Percentiles rank a stretch among this genome's conserved stretches.
These are phyloP conservation scores for Penicillium crystallinum DNA, from an alignment of 495 filamentous ascomycete species.

Conservation along the genomic window DNA sequence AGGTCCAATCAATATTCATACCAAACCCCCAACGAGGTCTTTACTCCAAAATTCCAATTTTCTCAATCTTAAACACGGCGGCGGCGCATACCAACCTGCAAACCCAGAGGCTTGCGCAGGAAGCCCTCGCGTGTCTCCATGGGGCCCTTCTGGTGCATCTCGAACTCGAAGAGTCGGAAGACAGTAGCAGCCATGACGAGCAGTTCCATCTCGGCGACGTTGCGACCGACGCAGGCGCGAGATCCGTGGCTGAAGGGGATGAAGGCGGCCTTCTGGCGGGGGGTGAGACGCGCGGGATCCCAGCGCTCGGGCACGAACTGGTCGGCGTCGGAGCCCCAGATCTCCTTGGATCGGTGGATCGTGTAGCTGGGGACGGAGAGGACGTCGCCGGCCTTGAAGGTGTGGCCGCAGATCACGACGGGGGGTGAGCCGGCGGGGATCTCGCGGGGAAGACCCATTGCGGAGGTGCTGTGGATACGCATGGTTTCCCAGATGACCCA, in stretches of 20 bases:
- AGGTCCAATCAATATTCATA: background rate
- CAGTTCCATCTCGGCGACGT: constrained; percentile 93
- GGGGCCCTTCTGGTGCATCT: constrained; percentile 57
- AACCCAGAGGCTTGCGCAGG: constrained; percentile 76
- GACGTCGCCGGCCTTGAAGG: constrained; percentile 70
- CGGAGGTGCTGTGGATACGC: constrained; percentile 83
- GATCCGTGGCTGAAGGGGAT: constrained; percentile 85
- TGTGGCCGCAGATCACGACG: constrained; percentile 51
- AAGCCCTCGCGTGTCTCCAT: constrained; percentile 86
- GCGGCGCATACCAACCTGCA: constrained; percentile 65
- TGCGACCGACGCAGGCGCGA: constrained; percentile 74
- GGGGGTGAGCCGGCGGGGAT: constrained; percentile 59
- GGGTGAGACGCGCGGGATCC: constrained; percentile 48
- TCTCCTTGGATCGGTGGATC: constrained; percentile 73
- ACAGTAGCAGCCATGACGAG: constrained; percentile 74
- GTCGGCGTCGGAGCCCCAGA: constrained; percentile 78
- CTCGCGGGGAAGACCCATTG: constrained; percentile 79
- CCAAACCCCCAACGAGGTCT: background rate
- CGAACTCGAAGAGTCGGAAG: constrained; percentile 70
- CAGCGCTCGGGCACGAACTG: constrained; percentile 82
- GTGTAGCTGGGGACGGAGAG: constrained; percentile 82
- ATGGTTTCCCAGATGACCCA: constrained; percentile 84
- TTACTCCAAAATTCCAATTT: background rate
- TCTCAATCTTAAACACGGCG: constrained; percentile 18
- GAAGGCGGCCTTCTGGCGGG: constrained; percentile 70